Percentiles rank a stretch among this genome's conserved stretches.
Conservation (phyloP, 345 rosid species). For the Salix arbutifolia region DNA sequence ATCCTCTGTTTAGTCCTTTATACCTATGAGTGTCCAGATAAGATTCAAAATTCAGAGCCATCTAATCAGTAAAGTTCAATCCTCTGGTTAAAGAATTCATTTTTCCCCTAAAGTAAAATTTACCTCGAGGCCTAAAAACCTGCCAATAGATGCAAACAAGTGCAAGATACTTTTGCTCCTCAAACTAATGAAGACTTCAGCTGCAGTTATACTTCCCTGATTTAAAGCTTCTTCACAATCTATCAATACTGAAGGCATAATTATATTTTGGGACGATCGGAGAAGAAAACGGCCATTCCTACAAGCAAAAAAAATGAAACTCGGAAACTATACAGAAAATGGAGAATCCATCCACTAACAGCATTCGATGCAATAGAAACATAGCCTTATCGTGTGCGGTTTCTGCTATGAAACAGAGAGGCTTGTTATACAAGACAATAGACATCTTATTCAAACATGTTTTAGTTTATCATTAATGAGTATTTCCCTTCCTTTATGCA, state of each 20-base stretch:
- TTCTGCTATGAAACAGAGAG: neutral
- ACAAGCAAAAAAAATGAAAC: slow-evolving; percentile 24
- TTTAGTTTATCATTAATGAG: neutral
- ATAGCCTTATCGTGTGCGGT: neutral
- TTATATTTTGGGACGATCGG: slow-evolving; percentile 62
- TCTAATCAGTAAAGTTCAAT: neutral
- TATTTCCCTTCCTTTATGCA: neutral
- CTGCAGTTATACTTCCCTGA: slow-evolving; percentile 73
- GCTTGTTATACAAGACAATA: neutral
- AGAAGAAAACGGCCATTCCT: slow-evolving; percentile 92
- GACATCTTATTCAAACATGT: neutral
- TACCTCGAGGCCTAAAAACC: slow-evolving; percentile 97
- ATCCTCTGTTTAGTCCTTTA: slow-evolving; percentile 14
- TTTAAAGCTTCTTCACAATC: slow-evolving; percentile 94
- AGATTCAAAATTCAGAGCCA: neutral
- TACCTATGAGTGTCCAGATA: neutral
- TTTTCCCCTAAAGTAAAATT: neutral
- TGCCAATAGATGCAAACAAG: slow-evolving; percentile 78
- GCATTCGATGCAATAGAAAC: neutral
- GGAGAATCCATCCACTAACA: slow-evolving; percentile 5
- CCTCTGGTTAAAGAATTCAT: neutral
- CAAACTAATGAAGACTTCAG: slow-evolving; percentile 74
- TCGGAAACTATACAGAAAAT: slow-evolving; percentile 8
- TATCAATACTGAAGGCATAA: slow-evolving; percentile 43
- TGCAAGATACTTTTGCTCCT: slow-evolving; percentile 89